Conservation (phyloP, 805 yeast genomes). For the Naumovozyma castellii region DNA sequence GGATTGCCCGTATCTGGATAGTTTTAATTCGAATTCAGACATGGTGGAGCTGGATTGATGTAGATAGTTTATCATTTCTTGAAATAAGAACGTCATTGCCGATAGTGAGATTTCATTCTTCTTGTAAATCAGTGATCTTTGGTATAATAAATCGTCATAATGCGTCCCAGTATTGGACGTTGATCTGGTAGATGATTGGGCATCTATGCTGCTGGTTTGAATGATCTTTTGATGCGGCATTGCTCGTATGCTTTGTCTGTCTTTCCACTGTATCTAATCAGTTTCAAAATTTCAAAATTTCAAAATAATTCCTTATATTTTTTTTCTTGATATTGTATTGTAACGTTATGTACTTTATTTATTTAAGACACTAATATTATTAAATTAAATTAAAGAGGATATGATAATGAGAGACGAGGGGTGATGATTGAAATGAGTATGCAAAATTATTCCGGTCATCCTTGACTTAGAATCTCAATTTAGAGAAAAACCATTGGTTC, state of each 20-base stretch:
- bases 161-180: background rate
- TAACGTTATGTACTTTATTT: background rate
- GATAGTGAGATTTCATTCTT: slow-evolving; percentile 51
- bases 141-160: slow-evolving; percentile 9
- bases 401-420: no score
- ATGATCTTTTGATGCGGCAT: no score
- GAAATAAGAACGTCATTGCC: slow-evolving; percentile 59
- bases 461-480: slow-evolving; percentile 69
- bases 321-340: no score
- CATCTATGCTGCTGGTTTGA: background rate
- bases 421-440: no score
- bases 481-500: slow-evolving; percentile 99
- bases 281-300: no score
- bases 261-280: no score
- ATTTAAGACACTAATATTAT: background rate
- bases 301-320: background rate
- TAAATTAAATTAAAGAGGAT: no score
- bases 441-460: background rate
- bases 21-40: slow-evolving; percentile 49
- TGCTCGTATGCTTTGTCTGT: no score
- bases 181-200: background rate
- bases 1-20: slow-evolving; percentile 66
- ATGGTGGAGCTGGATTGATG: slow-evolving; percentile 53
- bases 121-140: slow-evolving; percentile 17
- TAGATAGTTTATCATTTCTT: slow-evolving; percentile 60